A percentile compares a stretch with the other conserved stretches of the same genome.
Conservation (phyloP, 1,284 basidiomycete genomes). For the Trichosporon asahii region DNA sequence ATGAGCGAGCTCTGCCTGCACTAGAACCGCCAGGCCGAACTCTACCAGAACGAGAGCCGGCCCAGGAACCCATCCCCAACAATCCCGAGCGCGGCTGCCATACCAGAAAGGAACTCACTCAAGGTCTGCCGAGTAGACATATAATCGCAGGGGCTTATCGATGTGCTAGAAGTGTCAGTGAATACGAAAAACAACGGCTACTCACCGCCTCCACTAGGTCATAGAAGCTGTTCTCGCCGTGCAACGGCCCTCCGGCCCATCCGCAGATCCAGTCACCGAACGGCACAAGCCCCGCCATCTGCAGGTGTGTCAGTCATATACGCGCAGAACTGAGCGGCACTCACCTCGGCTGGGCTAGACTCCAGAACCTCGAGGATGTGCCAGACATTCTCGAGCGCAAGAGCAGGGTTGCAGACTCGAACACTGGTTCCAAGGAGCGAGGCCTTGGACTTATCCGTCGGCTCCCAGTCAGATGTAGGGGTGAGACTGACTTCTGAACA, state of each 20-base stretch:
- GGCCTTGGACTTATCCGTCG: conserved; percentile 55
- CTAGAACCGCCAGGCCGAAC: not conserved
- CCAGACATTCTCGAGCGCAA: conserved; percentile 90
- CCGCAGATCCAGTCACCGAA: conserved; percentile 88
- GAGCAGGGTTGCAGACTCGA: conserved; percentile 82
- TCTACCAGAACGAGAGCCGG: not conserved
- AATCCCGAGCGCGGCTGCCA: conserved; percentile 21
- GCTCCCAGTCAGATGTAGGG: conserved; percentile 77
- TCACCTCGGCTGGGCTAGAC: conserved; percentile 82
- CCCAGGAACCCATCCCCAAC: not conserved
- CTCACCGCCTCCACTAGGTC: conserved; percentile 84
- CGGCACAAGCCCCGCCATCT: conserved; percentile 65
- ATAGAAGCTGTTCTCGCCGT: conserved; percentile 95
- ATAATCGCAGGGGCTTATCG: conserved; percentile 59
- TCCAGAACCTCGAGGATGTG: conserved; percentile 96
- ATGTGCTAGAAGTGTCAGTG: conserved; percentile 64
- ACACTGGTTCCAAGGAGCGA: conserved; percentile 88
- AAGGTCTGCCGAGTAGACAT: conserved; percentile 21
- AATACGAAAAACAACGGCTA: not conserved
- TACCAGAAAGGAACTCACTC: conserved; percentile 60
- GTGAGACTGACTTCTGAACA: conserved; percentile 71
- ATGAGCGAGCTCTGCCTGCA: too few species aligned
- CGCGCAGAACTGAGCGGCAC: conserved; percentile 8
- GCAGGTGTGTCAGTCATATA: not conserved
- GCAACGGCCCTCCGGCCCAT: conserved; percentile 89